Conservation (phyloP, 192 early-diverging fungal species). For the Coemansia aciculifera region DNA sequence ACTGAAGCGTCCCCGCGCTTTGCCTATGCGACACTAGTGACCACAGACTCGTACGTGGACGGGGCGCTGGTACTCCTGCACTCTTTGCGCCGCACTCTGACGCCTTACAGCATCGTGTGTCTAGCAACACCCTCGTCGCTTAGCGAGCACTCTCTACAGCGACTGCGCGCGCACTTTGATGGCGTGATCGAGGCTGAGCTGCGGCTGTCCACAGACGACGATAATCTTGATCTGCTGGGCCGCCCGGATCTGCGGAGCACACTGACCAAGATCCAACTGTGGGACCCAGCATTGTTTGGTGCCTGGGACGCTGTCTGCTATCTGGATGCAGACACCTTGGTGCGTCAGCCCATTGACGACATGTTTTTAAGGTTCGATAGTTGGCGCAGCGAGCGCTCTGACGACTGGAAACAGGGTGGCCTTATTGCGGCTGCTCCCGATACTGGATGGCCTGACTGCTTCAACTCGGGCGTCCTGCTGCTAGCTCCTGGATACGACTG, state of each 20-base stretch:
- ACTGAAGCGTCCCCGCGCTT: constrained; percentile 21
- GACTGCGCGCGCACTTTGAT: constrained; percentile 66
- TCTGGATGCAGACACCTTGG: constrained; percentile 90
- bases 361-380: constrained; percentile 63
- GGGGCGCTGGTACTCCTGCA: constrained; percentile 80
- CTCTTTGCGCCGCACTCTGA: constrained; percentile 67
- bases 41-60: constrained; percentile 80
- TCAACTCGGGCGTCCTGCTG: constrained; percentile 93
- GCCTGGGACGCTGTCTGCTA: constrained; percentile 67
- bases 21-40: constrained; percentile 86
- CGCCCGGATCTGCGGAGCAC: constrained; percentile 88
- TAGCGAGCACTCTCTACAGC: constrained; percentile 48
- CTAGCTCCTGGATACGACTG: constrained; percentile 58
- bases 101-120: constrained; percentile 65
- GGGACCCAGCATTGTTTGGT: constrained; percentile 70
- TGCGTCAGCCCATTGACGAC: constrained; percentile 77
- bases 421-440: constrained; percentile 87
- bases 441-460: constrained; percentile 95
- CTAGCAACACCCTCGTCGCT: constrained; percentile 68
- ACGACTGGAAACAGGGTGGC: constrained; percentile 45
- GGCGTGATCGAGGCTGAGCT: constrained; percentile 69
- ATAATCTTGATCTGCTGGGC: constrained; percentile 66
- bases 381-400: constrained; percentile 26
- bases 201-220: constrained; percentile 61
- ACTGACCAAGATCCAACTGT: constrained; percentile 88